A percentile compares a stretch with the other conserved stretches of the same genome.
phyloP scores from a whole-genome alignment of 208 protist genomes.

The Balamuthia mandrillaris region DNA sequence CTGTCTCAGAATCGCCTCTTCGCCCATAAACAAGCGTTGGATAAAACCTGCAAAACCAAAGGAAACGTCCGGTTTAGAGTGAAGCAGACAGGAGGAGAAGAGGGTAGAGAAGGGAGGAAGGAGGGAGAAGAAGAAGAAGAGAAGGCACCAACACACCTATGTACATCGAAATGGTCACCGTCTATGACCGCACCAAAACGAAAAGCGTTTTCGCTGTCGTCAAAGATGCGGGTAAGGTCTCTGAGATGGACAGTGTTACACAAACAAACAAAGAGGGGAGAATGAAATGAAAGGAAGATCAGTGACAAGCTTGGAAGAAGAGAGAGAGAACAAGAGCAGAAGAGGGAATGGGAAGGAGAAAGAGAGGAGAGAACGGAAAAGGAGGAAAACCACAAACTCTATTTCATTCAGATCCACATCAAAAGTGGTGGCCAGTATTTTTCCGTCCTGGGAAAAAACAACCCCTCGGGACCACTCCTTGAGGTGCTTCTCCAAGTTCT shows the following conservation, averaged over 20 bases:
- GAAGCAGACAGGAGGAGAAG: too few relatives aligned
- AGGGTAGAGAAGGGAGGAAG: too few relatives aligned
- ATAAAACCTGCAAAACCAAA: neutral
- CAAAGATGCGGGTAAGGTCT: neutral
- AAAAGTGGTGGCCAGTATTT: neutral
- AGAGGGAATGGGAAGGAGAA: too few relatives aligned
- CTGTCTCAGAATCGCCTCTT: neutral
- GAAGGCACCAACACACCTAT: neutral
- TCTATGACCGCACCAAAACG: neutral
- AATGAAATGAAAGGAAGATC: neutral
- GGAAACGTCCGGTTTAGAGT: neutral
- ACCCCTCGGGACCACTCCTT: neutral
- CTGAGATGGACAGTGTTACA: neutral
- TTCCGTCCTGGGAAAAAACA: neutral
- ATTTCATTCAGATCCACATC: neutral
- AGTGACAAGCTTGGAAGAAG: too few relatives aligned
- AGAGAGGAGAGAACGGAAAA: neutral
- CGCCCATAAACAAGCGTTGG: neutral
- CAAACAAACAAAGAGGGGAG: neutral
- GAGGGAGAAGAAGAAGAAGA: too few relatives aligned
- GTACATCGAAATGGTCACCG: neutral
- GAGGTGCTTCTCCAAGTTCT: neutral
- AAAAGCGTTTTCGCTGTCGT: neutral
- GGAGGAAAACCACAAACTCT: neutral
- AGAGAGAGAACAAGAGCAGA: too few relatives aligned